Evolutionary conservation across 1,284 basidiomycete species (phyloP).

Genomic region (Vanrija humicola): DNA sequence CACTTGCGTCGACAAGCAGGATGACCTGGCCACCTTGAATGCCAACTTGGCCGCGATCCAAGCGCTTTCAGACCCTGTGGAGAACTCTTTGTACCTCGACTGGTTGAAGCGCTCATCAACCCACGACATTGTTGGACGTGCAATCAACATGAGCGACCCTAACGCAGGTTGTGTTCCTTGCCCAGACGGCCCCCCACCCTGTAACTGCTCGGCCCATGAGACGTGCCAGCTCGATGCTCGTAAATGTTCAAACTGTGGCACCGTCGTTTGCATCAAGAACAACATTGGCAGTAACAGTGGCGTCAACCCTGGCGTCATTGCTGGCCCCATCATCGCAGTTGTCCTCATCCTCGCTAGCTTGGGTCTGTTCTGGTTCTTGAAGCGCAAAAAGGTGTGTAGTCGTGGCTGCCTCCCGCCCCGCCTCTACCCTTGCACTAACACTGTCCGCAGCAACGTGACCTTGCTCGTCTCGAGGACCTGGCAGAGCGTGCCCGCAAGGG

Average conservation of each 20-base stretch:
- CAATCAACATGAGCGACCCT: too few species aligned
- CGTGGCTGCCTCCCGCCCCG: neutral
- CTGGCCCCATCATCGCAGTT: slow-evolving; percentile 46
- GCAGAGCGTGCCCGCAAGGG: slow-evolving; percentile 45
- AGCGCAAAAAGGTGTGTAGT: slow-evolving; percentile 44
- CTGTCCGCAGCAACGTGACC: slow-evolving; percentile 36
- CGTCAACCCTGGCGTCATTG: slow-evolving; percentile 47
- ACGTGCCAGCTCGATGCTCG: slow-evolving; percentile 42
- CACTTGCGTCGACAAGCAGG: too few species aligned
- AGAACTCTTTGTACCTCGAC: neutral
- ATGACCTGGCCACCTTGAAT: too few species aligned
- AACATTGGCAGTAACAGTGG: neutral
- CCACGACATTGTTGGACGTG: slow-evolving; percentile 8
- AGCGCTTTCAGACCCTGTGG: too few species aligned
- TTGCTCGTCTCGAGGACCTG: slow-evolving; percentile 42
- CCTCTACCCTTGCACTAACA: neutral
- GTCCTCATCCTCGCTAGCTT: slow-evolving; percentile 40
- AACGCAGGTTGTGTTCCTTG: too few species aligned
- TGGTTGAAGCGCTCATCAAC: slow-evolving; percentile 33
- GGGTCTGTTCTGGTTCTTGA: slow-evolving; percentile 45
- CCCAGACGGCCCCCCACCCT: slow-evolving; percentile 10
- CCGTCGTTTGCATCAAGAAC: neutral
- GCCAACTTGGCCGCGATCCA: too few species aligned
- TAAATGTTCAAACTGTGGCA: slow-evolving; percentile 43
- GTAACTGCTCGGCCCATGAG: slow-evolving; percentile 37